These are phyloP conservation scores for Spergularia bocconei DNA, from an alignment of 148 eudicot genomes.

Conservation along the genomic window DNA sequence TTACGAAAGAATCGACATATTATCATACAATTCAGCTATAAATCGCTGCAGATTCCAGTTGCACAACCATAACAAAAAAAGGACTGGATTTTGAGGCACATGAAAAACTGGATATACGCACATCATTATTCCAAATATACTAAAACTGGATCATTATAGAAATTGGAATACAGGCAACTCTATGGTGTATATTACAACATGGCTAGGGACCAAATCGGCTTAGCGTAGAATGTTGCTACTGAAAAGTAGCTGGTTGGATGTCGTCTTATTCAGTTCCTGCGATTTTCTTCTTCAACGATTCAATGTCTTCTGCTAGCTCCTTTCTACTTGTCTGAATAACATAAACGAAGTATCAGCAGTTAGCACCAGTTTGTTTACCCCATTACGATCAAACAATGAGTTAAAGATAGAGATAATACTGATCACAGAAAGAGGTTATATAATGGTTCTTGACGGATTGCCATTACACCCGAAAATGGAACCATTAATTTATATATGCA, in stretches of 20 bases:
- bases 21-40: background rate
- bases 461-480: no score
- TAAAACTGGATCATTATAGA: slow-evolving; percentile 14
- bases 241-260: slow-evolving; percentile 3
- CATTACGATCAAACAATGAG: background rate
- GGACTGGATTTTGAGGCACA: background rate
- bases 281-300: slow-evolving; percentile 73
- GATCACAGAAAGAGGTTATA: no score
- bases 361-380: background rate
- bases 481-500: no score
- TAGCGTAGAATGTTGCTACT: slow-evolving; percentile 7
- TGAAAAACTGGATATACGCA: slow-evolving; percentile 9
- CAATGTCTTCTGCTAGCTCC: slow-evolving; percentile 76
- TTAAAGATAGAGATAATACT: no score
- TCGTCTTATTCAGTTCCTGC: slow-evolving; percentile 58
- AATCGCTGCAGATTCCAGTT: background rate
- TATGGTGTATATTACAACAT: slow-evolving; percentile 33
- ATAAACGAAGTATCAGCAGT: slow-evolving; percentile 11
- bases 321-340: slow-evolving; percentile 68
- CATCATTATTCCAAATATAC: slow-evolving; percentile 29
- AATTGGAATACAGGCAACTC: slow-evolving; percentile 27
- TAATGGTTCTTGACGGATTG: no score
- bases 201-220: slow-evolving; percentile 26
- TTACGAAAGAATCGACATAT: background rate
- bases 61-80: background rate